phyloP scores from a whole-genome alignment of 2,329 filamentous ascomycete genomes.

The Conoideocrella luteorostrata region DNA sequence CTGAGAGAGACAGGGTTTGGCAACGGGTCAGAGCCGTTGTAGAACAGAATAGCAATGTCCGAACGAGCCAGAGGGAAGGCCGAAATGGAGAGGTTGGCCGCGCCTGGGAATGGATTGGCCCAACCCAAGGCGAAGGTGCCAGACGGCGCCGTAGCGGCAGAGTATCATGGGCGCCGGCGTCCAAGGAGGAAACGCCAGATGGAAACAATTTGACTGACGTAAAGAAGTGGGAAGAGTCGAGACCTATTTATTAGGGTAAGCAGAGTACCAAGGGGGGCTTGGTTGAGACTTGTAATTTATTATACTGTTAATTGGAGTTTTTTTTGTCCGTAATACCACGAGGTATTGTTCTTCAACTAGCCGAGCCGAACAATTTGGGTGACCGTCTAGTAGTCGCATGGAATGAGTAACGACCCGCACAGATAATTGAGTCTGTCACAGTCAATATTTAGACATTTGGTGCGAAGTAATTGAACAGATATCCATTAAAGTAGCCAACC shows the following conservation, averaged over 20 bases:
- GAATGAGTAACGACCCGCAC: no score
- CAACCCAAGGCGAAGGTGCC: conserved; percentile 38
- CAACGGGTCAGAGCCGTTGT: conserved; percentile 74
- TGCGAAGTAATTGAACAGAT: no score
- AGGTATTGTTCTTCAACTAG: no score
- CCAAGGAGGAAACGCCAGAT: conserved; percentile 27
- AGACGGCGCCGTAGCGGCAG: conserved; percentile 46
- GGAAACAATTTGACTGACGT: conserved; percentile 18
- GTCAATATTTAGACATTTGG: no score
- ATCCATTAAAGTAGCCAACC: no score
- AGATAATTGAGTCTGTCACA: no score
- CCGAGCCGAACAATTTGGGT: no score
- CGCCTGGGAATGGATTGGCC: conserved; percentile 66
- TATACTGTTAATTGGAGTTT: conserved; percentile 1
- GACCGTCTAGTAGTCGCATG: no score
- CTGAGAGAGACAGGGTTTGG: conserved; percentile 77
- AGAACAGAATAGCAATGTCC: conserved; percentile 88
- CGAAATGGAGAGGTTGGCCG: conserved; percentile 58
- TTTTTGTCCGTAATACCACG: no score
- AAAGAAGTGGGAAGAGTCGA: conserved; percentile 36
- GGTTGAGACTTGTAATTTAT: neutral
- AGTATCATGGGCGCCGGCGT: conserved; percentile 38
- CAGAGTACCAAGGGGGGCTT: neutral
- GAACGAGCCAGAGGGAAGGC: conserved; percentile 64
- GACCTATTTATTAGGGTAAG: conserved; percentile 32